Base-by-base conservation (phyloP, 2,329 filamentous ascomycete genomes). In the Cercospora sp. region DNA sequence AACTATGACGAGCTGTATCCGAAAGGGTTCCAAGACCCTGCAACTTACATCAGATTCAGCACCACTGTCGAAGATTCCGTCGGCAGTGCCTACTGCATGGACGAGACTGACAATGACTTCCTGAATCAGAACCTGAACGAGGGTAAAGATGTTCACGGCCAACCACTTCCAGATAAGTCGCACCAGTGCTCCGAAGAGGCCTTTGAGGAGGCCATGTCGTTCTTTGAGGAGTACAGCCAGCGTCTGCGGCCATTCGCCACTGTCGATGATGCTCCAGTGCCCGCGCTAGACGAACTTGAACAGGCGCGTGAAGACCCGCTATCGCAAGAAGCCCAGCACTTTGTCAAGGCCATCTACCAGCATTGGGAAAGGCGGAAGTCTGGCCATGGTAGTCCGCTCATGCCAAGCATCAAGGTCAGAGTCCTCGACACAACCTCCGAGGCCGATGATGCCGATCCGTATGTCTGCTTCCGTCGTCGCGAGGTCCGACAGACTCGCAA, bases 21-120 rank as follows among this genome's bases (percentile, higher is more conserved):
- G 60, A 88, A 87, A 72, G 84, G 85, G 67, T 97, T 94, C 81
- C 87, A 89, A 76, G 91, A 96, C 80, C 93, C 95, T 63, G 89
- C 90, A 69, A 95, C 94, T 69, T 98, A 98, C 81, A 97, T 99
- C 79, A 93, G 94, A 72, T 98, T 97, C 83, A 98, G 95, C 72
- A 94, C 97, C 73, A 99, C 95, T 2, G 94, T 99, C 69, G 95
- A 99, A 82, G 95, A 99, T 81, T 97, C 91, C 75, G 90, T 93
- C 77, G 91, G 92, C 75, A 91, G 90, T 78, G 88, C 90, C 75
- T 99, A 99, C 89, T 93, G 97, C 82, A 94, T 98, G 91, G 94
- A 90, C 30, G 89, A 90, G 72, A 93, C 97, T 76, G 95, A 99
- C 82, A 91, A 93, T 79, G 88, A 86, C 65, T 97, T 92, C 78